These are phyloP conservation scores for Micractinium sp. DNA, from an alignment of 139 green algal genomes.

Conservation along the genomic window DNA sequence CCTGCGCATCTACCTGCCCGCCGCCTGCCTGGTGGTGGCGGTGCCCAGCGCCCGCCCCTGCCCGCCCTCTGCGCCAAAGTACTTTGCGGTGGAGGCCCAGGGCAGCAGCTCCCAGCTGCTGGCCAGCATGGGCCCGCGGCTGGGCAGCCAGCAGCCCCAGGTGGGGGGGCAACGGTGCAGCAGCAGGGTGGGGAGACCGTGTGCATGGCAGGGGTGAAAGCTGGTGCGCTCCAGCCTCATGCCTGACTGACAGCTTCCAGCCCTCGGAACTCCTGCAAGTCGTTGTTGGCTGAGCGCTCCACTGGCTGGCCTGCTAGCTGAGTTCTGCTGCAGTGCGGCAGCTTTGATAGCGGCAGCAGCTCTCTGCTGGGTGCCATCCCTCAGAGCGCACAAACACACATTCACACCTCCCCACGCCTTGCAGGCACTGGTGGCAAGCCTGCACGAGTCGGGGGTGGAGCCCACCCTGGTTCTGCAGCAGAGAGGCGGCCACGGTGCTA, in stretches of 20 bases:
- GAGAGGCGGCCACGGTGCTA: background rate
- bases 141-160: conserved; percentile 15
- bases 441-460: conserved; percentile 5
- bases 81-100: background rate
- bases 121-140: background rate
- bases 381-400: background rate
- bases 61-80: conserved; percentile 8
- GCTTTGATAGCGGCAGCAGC: too few species aligned
- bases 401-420: background rate
- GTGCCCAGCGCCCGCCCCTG: background rate
- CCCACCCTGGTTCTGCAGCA: background rate
- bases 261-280: background rate
- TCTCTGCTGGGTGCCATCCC: too few species aligned
- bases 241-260: background rate
- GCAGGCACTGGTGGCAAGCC: conserved; percentile 12
- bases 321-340: too few species aligned
- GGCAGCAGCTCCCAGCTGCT: conserved; percentile 9
- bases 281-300: background rate
- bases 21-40: background rate
- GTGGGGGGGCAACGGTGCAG: conserved; percentile 2
- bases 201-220: background rate
- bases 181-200: background rate
- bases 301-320: background rate
- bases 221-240: background rate
- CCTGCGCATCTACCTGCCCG: conserved; percentile 2